Base-by-base conservation (phyloP, 2,329 filamentous ascomycete species). In the Trichoderma semiorbis region DNA sequence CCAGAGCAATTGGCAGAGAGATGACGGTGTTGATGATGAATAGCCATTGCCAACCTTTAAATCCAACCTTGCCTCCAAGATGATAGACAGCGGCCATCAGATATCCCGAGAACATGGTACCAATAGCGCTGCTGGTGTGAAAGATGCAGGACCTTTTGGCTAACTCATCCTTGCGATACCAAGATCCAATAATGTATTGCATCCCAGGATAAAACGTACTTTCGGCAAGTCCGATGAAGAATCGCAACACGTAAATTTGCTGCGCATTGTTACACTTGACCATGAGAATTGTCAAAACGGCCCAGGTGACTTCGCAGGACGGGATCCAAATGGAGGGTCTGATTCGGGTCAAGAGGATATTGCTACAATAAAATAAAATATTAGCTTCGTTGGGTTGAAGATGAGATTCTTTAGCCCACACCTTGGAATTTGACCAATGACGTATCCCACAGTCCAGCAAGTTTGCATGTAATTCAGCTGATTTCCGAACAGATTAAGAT, bases 361-460 rank as follows among this genome's bases (percentile, higher is more conserved):
- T 79, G 16, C 77, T 78, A 12, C 16, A 24, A 1, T 10, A 26
- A 7, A 14, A 8, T 18, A 3, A 8, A 32, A 36, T 2, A 11
- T 39, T 50, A 69, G n/a, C n/a, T 24, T 26, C 0, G 8, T 12
- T 50, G 2, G 2, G 1, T 14, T 24, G 7, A 28, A 28, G 32
- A 60, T 32, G 12, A 21, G 57, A 14, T 8, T 34, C 24, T 24
- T 3, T 26, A 7, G 5, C 24, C 12, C 73, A 43, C 71, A 76
- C 78, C 76, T 79, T 1, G 81, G 80, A 61, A 80, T 77, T 68
- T 83, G 78, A 10, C 81, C 81, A 79, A 90, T 80, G 0, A 89
- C 85, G 74, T 91, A 91, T 30, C 89, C 89, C 2, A 88, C 82
- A 0, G 86, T 90, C 84, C 87, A 91, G 47, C 83, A 83, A 0